phyloP scores from a whole-genome alignment of 345 rosid genomes.

The Gossypium australe region DNA sequence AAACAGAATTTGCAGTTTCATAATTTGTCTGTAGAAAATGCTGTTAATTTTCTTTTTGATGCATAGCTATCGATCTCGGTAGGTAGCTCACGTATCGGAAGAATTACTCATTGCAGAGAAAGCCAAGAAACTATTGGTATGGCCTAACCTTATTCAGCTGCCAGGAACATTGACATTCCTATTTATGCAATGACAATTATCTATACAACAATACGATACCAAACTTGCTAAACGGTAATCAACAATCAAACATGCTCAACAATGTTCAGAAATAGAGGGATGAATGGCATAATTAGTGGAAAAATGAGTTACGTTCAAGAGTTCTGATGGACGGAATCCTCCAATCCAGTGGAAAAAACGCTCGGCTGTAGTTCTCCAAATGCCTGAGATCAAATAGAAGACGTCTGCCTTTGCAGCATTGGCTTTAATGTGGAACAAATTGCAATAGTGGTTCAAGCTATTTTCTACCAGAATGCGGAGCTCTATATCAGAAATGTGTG shows the following conservation, averaged over 20 bases:
- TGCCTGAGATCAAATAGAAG: constrained; percentile 76
- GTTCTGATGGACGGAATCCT: constrained; percentile 86
- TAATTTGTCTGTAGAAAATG: not conserved
- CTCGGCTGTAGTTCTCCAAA: constrained; percentile 71
- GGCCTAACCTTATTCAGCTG: not conserved
- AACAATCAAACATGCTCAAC: not conserved
- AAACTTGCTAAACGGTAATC: not conserved
- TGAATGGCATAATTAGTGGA: not conserved
- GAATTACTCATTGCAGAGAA: not conserved
- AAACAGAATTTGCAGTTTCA: constrained; percentile 8
- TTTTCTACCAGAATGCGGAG: constrained; percentile 65
- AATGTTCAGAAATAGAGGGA: not conserved
- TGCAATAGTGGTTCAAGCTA: constrained; percentile 58
- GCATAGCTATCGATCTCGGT: not conserved
- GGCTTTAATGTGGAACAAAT: constrained; percentile 70
- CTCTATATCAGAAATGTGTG: constrained; percentile 53
- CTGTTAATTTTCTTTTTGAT: not conserved
- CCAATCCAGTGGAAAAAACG: constrained; percentile 84
- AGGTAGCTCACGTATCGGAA: not conserved
- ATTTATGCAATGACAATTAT: too few species aligned
- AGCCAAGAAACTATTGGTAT: not conserved
- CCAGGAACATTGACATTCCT: too few species aligned
- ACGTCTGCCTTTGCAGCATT: constrained; percentile 77
- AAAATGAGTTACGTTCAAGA: constrained; percentile 48
- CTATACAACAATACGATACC: not conserved